Base-by-base conservation (phyloP, 768 basidiomycete species). In the Pleurotus tuber-regium region DNA sequence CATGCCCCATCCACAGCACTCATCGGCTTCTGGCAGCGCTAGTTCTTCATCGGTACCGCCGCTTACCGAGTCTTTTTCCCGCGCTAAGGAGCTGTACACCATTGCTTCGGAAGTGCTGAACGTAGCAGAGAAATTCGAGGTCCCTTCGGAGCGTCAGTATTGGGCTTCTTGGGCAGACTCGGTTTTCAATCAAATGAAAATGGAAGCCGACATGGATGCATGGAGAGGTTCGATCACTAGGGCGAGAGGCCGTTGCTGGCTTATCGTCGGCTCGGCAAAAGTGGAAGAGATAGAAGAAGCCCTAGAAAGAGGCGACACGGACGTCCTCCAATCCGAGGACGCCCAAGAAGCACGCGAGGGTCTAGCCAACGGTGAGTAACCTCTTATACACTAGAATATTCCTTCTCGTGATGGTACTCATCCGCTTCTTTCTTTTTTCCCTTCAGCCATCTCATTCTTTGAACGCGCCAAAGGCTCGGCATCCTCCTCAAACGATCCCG, bases 121-220 rank as follows among this genome's bases (percentile, higher is more conserved):
- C 30, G 70, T 84, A 31, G 76, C 84, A 0, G 84, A 86, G 59
- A 81, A 80, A 41, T 68, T 86, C 12, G 63, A 71, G 0, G 49
- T 58, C 3, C 60, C 77, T 1, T 58, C 66, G 0, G 75, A 81
- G 56, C 73, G 84, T 30, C 68, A 72, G 39, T 68, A 72, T 38
- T 86, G 83, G 83, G 83, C 82, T 0, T 51, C 61, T 1, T 85
- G 80, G 78, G 82, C 84, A 2, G 83, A 84, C 55, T 70, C 74
- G 6, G 72, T 87, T 9, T 77, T 86, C 57, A 66, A 70, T 39
- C 83, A 86, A 70, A 83, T 86, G 76, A 76, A 77, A 63, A 75
- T 81, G 76, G 79, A 83, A 63, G 76, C 72, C 21, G 76, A 78
- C 54, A 74, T 73, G 57, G 75, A 74, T n/a, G 69, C 63, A 39